Percentiles rank a stretch among this genome's conserved stretches.
Evolutionary conservation across 805 yeast species (phyloP).

Genomic region (Metschnikowia amazonensis): DNA sequence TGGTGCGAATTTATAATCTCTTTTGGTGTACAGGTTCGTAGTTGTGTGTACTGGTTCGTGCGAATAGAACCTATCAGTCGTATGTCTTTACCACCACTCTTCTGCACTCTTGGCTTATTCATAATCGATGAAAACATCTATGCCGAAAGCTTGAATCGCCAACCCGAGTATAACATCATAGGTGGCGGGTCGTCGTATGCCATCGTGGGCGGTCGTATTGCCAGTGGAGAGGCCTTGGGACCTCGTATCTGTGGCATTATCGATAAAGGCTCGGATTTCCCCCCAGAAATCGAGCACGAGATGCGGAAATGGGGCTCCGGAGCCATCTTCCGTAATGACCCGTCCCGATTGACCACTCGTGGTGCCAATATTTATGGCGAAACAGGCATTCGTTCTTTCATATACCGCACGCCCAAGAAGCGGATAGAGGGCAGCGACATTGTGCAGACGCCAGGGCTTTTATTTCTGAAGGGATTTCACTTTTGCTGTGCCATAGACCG

Average conservation of each 20-base stretch:
- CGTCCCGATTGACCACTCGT: slow-evolving; percentile 60
- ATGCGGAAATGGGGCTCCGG: slow-evolving; percentile 63
- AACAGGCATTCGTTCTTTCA: slow-evolving; percentile 53
- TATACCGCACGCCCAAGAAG: slow-evolving; percentile 57
- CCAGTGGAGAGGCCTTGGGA: slow-evolving; percentile 36
- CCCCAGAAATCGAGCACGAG: slow-evolving; percentile 40
- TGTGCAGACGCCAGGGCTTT: slow-evolving; percentile 31
- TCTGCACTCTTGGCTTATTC: slow-evolving; percentile 82
- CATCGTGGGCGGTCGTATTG: slow-evolving; percentile 65
- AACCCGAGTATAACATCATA: slow-evolving; percentile 47
- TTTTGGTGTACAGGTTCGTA: no score
- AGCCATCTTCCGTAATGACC: slow-evolving; percentile 49
- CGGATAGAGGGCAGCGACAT: slow-evolving; percentile 59
- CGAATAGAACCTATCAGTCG: no score
- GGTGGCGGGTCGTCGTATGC: slow-evolving; percentile 94
- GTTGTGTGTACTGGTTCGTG: no score
- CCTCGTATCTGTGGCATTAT: slow-evolving; percentile 59
- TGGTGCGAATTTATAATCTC: no score
- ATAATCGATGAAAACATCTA: slow-evolving; percentile 82
- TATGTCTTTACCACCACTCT: slow-evolving; percentile 22
- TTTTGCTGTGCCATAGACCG: slow-evolving; percentile 70
- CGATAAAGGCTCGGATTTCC: slow-evolving; percentile 80
- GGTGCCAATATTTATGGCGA: slow-evolving; percentile 76
- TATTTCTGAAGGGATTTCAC: slow-evolving; percentile 51
- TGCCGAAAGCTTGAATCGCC: slow-evolving; percentile 33